phyloP scores from a whole-genome alignment of 805 yeast species.

The Teunomyces stri region DNA sequence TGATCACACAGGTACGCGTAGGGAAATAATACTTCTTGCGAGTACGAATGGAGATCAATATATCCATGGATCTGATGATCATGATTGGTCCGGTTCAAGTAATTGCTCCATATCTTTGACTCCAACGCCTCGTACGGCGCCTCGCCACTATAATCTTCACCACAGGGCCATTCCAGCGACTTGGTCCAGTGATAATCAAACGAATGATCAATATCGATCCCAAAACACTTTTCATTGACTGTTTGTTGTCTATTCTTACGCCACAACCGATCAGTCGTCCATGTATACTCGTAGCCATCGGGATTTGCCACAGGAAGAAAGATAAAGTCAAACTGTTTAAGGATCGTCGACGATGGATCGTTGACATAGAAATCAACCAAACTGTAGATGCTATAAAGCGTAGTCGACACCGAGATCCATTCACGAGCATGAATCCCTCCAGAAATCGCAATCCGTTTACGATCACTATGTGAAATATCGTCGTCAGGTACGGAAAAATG shows the following conservation, averaged over 20 bases:
- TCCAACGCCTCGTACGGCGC: slow-evolving; percentile 56
- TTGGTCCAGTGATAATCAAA: slow-evolving; percentile 71
- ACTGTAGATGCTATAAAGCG: slow-evolving; percentile 51
- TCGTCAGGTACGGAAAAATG: slow-evolving; percentile 53
- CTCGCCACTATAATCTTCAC: slow-evolving; percentile 81
- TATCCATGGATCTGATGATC: slow-evolving; percentile 70
- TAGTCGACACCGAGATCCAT: slow-evolving; percentile 77
- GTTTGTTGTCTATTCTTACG: slow-evolving; percentile 83
- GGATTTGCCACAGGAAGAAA: slow-evolving; percentile 86
- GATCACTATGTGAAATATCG: slow-evolving; percentile 30
- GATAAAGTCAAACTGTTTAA: slow-evolving; percentile 64
- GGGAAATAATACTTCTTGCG: slow-evolving; percentile 80
- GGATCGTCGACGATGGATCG: slow-evolving; percentile 37
- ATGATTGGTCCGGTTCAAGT: slow-evolving; percentile 39
- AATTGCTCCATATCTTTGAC: slow-evolving; percentile 38
- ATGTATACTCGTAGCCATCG: slow-evolving; percentile 84
- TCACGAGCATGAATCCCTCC: slow-evolving; percentile 91
- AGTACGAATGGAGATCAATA: slow-evolving; percentile 80
- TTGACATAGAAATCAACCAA: slow-evolving; percentile 28
- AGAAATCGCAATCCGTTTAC: slow-evolving; percentile 68
- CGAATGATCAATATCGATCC: slow-evolving; percentile 85
- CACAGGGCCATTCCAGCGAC: slow-evolving; percentile 67
- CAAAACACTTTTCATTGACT: slow-evolving; percentile 60
- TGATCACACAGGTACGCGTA: slow-evolving; percentile 77
- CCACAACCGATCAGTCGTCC: slow-evolving; percentile 84